These are phyloP conservation scores for Tetracladium maxilliforme DNA, from an alignment of 2,329 filamentous ascomycete species.

Conservation along the genomic window DNA sequence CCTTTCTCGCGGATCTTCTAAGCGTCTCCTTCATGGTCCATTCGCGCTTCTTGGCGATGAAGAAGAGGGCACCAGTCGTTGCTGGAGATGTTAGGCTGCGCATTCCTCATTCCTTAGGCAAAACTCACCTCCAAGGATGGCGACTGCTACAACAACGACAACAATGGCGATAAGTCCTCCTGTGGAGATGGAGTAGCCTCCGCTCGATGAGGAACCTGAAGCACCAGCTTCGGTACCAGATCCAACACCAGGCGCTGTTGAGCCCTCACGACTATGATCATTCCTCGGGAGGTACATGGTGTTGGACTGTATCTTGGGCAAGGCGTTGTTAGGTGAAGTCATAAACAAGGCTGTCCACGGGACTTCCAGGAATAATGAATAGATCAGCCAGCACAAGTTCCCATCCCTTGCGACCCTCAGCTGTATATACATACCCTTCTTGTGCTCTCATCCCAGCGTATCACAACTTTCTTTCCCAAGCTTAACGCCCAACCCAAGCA, in stretches of 20 bases:
- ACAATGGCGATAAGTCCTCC: conserved; percentile 63
- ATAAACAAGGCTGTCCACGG: conserved; percentile 13
- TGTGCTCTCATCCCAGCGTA: too few species aligned
- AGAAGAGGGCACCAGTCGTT: conserved; percentile 54
- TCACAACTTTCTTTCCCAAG: too few species aligned
- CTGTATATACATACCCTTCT: too few species aligned
- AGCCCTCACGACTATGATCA: too few species aligned
- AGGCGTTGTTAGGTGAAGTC: conserved; percentile 11
- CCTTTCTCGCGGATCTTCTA: conserved; percentile 48
- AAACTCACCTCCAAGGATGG: conserved; percentile 52
- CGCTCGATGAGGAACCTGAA: conserved; percentile 42
- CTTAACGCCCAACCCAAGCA: too few species aligned
- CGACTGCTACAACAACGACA: conserved; percentile 51
- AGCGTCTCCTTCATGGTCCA: conserved; percentile 67
- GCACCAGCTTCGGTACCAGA: conserved; percentile 46
- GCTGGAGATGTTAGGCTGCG: conserved; percentile 26
- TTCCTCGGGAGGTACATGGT: too few species aligned
- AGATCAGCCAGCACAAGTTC: conserved; percentile 11
- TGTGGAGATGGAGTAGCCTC: conserved; percentile 47
- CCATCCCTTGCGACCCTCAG: too few species aligned
- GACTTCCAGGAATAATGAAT: conserved; percentile 12
- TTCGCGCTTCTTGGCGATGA: conserved; percentile 69
- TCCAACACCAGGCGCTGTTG: conserved; percentile 13
- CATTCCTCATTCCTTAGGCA: background rate
- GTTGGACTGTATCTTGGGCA: conserved; percentile 4